Conservation (phyloP, 2,329 filamentous ascomycete species). For the Botrytis pseudocinerea region DNA sequence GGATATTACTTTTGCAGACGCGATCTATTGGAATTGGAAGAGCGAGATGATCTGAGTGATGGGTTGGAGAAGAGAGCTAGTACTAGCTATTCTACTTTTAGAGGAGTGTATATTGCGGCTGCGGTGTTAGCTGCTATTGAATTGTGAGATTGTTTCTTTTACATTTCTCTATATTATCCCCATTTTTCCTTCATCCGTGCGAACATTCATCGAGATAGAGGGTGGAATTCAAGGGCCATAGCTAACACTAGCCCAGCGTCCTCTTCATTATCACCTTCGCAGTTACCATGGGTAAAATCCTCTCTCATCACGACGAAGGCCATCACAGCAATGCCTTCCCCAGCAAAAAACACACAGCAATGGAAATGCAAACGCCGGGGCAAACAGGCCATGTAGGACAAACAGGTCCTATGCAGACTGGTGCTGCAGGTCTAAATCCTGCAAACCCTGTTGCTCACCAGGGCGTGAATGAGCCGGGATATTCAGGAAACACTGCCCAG, state of each 20-base stretch:
- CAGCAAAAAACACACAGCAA: neutral
- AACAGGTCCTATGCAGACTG: neutral
- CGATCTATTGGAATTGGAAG: constrained; percentile 17
- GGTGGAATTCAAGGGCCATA: no score
- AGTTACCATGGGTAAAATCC: neutral
- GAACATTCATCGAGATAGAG: neutral
- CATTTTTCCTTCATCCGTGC: neutral
- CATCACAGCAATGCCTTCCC: neutral
- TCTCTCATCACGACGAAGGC: constrained; percentile 2
- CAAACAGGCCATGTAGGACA: neutral
- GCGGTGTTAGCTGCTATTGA: constrained; percentile 16
- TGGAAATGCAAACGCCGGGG: constrained; percentile 17
- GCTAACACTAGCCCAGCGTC: neutral
- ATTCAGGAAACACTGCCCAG: neutral
- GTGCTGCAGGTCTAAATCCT: neutral
- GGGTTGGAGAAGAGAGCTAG: neutral
- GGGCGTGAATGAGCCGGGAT: neutral
- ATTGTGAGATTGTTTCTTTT: constrained; percentile 2
- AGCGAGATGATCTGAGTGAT: neutral
- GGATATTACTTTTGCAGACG: constrained; percentile 4
- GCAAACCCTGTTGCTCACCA: neutral
- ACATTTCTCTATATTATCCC: rapidly evolving
- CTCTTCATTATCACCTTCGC: constrained; percentile 20
- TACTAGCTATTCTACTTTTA: constrained; percentile 6
- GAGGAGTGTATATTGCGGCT: constrained; percentile 11